Conservation (phyloP, 140 eudicot species). For the Anethum foeniculum region DNA sequence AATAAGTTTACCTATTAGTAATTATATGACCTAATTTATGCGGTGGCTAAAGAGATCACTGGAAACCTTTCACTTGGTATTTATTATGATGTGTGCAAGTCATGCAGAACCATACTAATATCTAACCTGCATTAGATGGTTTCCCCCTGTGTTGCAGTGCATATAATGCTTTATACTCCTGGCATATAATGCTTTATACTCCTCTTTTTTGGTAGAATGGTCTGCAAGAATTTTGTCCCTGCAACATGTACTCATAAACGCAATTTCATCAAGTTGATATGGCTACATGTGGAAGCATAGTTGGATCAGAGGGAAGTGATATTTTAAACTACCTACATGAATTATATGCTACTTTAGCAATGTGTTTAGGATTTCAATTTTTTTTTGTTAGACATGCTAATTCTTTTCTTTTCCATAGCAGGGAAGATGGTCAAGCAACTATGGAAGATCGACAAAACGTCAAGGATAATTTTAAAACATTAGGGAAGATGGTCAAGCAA, state of each 20-base stretch:
- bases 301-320: no score
- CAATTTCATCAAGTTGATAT: constrained; percentile 9
- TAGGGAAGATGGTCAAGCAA: no score
- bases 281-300: no score
- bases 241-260: constrained; percentile 19
- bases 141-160: constrained; percentile 61
- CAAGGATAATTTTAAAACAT: no score
- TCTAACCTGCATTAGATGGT: constrained; percentile 58
- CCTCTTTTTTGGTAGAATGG: constrained; percentile 35
- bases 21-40: not conserved
- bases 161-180: constrained; percentile 88
- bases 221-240: constrained; percentile 35
- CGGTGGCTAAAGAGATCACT: not conserved
- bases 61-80: not conserved
- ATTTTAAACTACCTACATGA: no score
- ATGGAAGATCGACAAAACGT: no score
- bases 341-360: no score
- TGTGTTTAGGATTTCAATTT: no score
- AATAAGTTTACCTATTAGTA: not conserved
- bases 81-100: not conserved
- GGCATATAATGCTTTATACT: constrained; percentile 66
- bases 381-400: no score
- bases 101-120: not conserved
- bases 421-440: no score
- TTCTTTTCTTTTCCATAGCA: no score